A percentile compares a stretch with the other conserved stretches of the same genome.
phyloP scores from a whole-genome alignment of 169 alveolate genomes.

The Blepharisma undulans region DNA sequence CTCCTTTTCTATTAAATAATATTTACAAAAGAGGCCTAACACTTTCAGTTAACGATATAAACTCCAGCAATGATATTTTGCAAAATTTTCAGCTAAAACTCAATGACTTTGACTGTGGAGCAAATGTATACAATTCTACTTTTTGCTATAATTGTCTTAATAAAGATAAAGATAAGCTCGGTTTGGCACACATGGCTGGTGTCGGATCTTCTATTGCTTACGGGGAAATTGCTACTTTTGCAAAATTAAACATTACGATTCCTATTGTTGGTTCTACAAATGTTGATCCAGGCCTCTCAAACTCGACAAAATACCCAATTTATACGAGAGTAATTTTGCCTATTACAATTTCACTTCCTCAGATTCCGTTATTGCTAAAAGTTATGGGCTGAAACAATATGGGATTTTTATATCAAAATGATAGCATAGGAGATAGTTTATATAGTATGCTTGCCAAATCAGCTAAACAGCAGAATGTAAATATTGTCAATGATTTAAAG shows the following conservation, averaged over 20 bases:
- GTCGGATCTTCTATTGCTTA: not conserved
- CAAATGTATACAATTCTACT: not conserved
- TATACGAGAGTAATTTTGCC: not conserved
- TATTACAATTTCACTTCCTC: not conserved
- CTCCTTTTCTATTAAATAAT: not conserved
- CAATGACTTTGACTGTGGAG: constrained; percentile 3
- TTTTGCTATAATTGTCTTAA: not conserved
- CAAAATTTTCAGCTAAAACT: not conserved
- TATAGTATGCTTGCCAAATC: not conserved
- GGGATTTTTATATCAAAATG: not conserved
- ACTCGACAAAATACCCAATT: not conserved
- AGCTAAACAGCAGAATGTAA: not conserved
- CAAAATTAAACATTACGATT: not conserved
- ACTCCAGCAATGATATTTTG: not conserved
- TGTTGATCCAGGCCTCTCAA: not conserved
- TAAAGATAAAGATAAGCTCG: not conserved
- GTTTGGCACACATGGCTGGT: not conserved
- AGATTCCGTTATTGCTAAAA: not conserved
- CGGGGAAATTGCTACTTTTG: not conserved
- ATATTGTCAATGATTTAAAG: not conserved
- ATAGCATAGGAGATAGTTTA: not conserved
- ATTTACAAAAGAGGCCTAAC: not conserved
- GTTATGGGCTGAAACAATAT: not conserved
- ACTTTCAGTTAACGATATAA: not conserved
- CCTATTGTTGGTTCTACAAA: not conserved